Conservation (phyloP, 306 rosid genomes). For the Malus fusca region DNA sequence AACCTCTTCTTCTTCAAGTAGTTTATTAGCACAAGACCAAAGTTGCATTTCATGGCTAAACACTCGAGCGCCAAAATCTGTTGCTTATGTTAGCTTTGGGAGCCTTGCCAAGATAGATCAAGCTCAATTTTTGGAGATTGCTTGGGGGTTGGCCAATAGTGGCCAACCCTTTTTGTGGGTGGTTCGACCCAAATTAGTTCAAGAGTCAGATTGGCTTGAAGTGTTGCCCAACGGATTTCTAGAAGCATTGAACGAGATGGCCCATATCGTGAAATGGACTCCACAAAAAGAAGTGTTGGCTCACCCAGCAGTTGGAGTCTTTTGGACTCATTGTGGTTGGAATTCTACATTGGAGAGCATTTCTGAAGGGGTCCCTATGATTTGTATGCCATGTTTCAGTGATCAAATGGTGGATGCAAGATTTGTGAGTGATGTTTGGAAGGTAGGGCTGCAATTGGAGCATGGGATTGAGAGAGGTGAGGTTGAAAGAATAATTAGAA, state of each 20-base stretch:
- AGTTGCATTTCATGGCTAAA: conserved; percentile 52
- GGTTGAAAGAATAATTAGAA: conserved; percentile 27
- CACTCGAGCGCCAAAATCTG: conserved; percentile 20
- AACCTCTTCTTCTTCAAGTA: conserved; percentile 12
- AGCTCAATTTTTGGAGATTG: conserved; percentile 46
- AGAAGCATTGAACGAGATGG: conserved; percentile 31
- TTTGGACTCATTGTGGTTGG: conserved; percentile 63
- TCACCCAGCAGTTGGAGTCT: conserved; percentile 44
- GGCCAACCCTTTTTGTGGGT: conserved; percentile 51
- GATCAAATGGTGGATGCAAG: conserved; percentile 52
- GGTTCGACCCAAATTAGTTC: conserved; percentile 35
- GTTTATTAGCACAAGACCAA: conserved; percentile 34
- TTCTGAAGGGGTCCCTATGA: conserved; percentile 61
- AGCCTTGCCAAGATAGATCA: conserved; percentile 22
- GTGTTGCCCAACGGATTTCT: conserved; percentile 32
- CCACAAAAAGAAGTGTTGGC: conserved; percentile 53
- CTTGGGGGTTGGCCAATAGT: conserved; percentile 53
- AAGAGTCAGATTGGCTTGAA: conserved; percentile 18
- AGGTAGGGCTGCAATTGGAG: conserved; percentile 34
- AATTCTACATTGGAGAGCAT: conserved; percentile 59
- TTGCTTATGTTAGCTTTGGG: conserved; percentile 57
- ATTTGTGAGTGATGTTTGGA: conserved; percentile 43
- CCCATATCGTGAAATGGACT: conserved; percentile 54
- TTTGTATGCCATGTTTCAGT: conserved; percentile 33
- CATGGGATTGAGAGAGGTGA: conserved; percentile 28